Conservation (phyloP, 768 basidiomycete species). For the Pholiota molesta region DNA sequence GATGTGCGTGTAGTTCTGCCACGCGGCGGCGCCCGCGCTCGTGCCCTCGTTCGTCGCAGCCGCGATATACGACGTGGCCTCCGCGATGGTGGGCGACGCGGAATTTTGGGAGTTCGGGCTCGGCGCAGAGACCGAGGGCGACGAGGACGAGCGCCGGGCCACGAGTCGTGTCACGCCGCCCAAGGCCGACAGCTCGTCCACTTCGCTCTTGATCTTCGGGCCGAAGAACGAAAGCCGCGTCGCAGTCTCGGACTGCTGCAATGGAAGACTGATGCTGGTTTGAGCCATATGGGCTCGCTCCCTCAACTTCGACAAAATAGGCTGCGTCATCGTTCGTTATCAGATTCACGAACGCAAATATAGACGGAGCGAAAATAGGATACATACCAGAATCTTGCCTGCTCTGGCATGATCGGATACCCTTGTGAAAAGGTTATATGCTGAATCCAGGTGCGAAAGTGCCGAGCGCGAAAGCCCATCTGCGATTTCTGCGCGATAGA, state of each 20-base stretch:
- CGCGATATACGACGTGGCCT: conserved; percentile 8
- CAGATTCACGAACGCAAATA: not conserved
- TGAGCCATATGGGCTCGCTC: conserved; percentile 53
- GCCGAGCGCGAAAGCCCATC: conserved; percentile 69
- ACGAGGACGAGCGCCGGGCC: conserved; percentile 48
- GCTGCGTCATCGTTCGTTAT: conserved; percentile 37
- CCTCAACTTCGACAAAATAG: conserved; percentile 60
- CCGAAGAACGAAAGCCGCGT: conserved; percentile 38
- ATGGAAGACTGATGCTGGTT: conserved; percentile 26
- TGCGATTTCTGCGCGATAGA: conserved; percentile 67
- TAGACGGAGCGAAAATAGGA: not conserved
- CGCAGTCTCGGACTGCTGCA: conserved; percentile 19
- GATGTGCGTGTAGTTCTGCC: conserved; percentile 37
- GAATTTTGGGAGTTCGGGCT: conserved; percentile 48
- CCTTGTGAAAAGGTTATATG: conserved; percentile 56
- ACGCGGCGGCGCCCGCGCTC: conserved; percentile 14
- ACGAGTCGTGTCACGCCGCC: conserved; percentile 69
- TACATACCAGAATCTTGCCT: conserved; percentile 60
- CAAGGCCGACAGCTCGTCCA: conserved; percentile 61
- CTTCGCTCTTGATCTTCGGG: conserved; percentile 57
- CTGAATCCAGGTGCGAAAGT: conserved; percentile 67
- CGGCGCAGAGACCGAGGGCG: conserved; percentile 46
- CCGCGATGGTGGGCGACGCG: conserved; percentile 41
- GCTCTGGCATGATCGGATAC: conserved; percentile 57
- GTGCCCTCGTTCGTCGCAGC: conserved; percentile 11